Evolutionary conservation across 768 basidiomycete species (phyloP).

Genomic region (Mycena pura): DNA sequence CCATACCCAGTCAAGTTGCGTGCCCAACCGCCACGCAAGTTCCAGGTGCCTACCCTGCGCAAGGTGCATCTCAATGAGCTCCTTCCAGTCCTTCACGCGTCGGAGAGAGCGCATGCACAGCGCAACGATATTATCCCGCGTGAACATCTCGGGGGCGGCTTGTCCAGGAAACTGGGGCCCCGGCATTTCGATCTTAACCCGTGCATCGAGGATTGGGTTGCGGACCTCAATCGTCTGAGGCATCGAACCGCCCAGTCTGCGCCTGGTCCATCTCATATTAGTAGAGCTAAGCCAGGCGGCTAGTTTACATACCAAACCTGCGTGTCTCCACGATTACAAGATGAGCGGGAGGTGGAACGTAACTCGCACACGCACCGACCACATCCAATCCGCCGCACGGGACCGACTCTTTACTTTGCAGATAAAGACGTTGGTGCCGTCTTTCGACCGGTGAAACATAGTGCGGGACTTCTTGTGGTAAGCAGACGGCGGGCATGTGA

Average conservation of each 20-base stretch:
- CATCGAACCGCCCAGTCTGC: slow-evolving; percentile 72
- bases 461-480: slow-evolving; percentile 50
- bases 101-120: slow-evolving; percentile 65
- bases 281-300: not conserved
- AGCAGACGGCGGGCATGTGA: slow-evolving; percentile 67
- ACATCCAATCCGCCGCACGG: slow-evolving; percentile 87
- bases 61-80: slow-evolving; percentile 60
- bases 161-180: slow-evolving; percentile 48
- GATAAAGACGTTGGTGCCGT: slow-evolving; percentile 86
- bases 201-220: slow-evolving; percentile 70
- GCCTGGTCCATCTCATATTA: slow-evolving; percentile 50
- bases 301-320: slow-evolving; percentile 19
- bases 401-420: slow-evolving; percentile 83
- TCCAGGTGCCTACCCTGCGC: slow-evolving; percentile 64
- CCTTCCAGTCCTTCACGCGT: slow-evolving; percentile 65
- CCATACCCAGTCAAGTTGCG: slow-evolving; percentile 88
- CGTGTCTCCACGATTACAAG: slow-evolving; percentile 1
- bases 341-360: not conserved
- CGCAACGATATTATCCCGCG: slow-evolving; percentile 64
- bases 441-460: slow-evolving; percentile 56
- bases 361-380: slow-evolving; percentile 71
- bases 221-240: slow-evolving; percentile 74
- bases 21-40: slow-evolving; percentile 79
- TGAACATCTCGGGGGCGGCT: slow-evolving; percentile 65
- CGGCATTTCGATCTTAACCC: slow-evolving; percentile 76